Evolutionary conservation across 2,329 filamentous ascomycete genomes (phyloP), one percentile per base, ranked within the genome.

Genomic region (Ilyonectria destructans): DNA sequence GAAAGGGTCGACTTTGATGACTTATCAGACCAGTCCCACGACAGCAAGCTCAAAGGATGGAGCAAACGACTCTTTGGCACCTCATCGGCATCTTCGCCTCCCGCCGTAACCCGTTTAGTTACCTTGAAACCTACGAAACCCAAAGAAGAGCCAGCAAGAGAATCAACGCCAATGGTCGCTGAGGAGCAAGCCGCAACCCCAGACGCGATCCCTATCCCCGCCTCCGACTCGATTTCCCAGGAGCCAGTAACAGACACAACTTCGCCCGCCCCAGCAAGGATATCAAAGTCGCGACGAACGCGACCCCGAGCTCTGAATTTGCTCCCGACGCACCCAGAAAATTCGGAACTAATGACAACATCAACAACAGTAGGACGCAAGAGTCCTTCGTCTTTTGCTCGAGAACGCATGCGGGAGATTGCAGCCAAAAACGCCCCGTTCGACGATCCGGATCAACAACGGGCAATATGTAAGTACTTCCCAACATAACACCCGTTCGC

Each of bases 1-100:
- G 86, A 89, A 62, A 85, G 86, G 15, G 80, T 87, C 2, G 81
- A 84, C 19, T 69, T 85, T 1, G 84, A 85, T 10, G 81, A 83
- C 15, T 61, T 75, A 1, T 80, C 77, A 2, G 65, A 80, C 4
- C 78, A 78, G 55, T 77, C 75, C 7, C 75, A 68, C 48, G 79
- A 83, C 23, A 76, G 71, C 35, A 82, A 82, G 66, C 68, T 80
- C 26, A 81, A 78, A 62, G 71, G 75, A 10, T 83, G 82, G 81
- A 64, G 78, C 21, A 80, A 77, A 66, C 78, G 78, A 40, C 63
- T 83, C 3, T 82, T 83, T 55, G 73, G 72, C 57, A 67, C 73
- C 9, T 68, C 74, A 10, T 76, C 78, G 6, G 54, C 71, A 6
- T 74, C 74, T 5, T 59, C 71, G 13, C 21, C 62, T 23, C 43